A percentile compares a stretch with the other conserved stretches of the same genome.
phyloP scores from a whole-genome alignment of 1,284 basidiomycete species.

The Rhizoctonia solani region DNA sequence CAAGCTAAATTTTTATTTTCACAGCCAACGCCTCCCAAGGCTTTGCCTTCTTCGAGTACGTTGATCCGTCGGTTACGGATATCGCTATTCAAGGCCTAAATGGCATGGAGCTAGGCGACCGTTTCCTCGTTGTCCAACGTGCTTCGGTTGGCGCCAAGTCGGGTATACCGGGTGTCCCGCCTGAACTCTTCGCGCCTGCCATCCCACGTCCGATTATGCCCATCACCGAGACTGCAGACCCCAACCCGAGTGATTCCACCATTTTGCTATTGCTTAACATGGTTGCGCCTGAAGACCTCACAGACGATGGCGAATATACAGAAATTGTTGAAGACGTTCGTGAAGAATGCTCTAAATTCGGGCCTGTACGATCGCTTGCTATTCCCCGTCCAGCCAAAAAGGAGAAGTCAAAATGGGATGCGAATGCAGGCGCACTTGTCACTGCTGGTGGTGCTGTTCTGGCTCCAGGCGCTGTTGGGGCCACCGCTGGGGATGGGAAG shows the following conservation, averaged over 20 bases:
- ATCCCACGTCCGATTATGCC: slow-evolving; percentile 75
- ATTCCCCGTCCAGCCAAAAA: slow-evolving; percentile 88
- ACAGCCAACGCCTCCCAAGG: slow-evolving; percentile 67
- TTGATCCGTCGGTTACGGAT: slow-evolving; percentile 86
- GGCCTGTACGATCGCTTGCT: slow-evolving; percentile 80
- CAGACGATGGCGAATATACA: slow-evolving; percentile 88
- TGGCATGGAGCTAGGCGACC: slow-evolving; percentile 97
- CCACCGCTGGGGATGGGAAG: slow-evolving; percentile 43
- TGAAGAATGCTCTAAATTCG: slow-evolving; percentile 87
- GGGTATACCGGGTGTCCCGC: slow-evolving; percentile 50
- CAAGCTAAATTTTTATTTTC: slow-evolving; percentile 2
- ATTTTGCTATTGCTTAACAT: slow-evolving; percentile 99
- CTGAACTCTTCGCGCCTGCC: slow-evolving; percentile 38
- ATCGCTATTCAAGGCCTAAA: slow-evolving; percentile 95
- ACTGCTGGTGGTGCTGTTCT: slow-evolving; percentile 5
- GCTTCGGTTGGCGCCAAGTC: slow-evolving; percentile 90
- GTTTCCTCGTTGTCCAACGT: slow-evolving; percentile 94
- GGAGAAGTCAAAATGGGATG: slow-evolving; percentile 79
- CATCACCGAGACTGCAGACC: slow-evolving; percentile 58
- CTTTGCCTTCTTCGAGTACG: slow-evolving; percentile 99
- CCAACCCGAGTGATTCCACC: slow-evolving; percentile 59
- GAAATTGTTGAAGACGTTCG: slow-evolving; percentile 95
- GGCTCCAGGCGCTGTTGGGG: slow-evolving; percentile 38
- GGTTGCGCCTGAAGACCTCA: slow-evolving; percentile 93
- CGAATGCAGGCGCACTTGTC: slow-evolving; percentile 56